Conservation (phyloP, 768 basidiomycete species). For the Suillus sp. region DNA sequence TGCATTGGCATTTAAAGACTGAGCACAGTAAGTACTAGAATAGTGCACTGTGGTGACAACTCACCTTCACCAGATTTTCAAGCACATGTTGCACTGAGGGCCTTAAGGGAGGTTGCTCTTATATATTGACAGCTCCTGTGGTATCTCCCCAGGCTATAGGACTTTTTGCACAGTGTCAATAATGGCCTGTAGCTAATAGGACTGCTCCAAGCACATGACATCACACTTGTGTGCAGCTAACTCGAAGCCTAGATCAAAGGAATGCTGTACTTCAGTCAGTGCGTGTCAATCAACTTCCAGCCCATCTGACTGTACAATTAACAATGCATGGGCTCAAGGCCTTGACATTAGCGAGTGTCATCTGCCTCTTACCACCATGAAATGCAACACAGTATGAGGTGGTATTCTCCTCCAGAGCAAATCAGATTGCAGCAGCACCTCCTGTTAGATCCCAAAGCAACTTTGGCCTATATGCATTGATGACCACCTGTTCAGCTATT, state of each 20-base stretch:
- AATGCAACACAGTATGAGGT: not conserved
- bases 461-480: not conserved
- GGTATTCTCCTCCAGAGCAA: conserved; percentile 1
- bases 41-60: not conserved
- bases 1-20: not conserved
- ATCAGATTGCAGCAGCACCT: conserved; percentile 1
- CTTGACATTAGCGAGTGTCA: not conserved
- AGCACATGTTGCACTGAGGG: not conserved
- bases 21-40: not conserved
- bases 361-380: not conserved
- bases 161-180: not conserved
- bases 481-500: conserved; percentile 6
- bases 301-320: not conserved
- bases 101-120: not conserved
- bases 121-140: not conserved
- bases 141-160: conserved; percentile 4
- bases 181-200: not conserved
- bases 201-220: not conserved
- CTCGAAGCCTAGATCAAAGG: not conserved
- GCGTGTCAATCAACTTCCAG: not conserved
- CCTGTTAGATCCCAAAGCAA: not conserved
- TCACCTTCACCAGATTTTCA: not conserved
- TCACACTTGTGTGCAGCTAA: not conserved
- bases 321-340: not conserved
- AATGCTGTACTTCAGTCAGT: not conserved